Percentiles rank a stretch among this genome's conserved stretches.
Evolutionary conservation across 2,329 filamentous ascomycete genomes (phyloP).

Genomic region (Clarireedia hainanense): DNA sequence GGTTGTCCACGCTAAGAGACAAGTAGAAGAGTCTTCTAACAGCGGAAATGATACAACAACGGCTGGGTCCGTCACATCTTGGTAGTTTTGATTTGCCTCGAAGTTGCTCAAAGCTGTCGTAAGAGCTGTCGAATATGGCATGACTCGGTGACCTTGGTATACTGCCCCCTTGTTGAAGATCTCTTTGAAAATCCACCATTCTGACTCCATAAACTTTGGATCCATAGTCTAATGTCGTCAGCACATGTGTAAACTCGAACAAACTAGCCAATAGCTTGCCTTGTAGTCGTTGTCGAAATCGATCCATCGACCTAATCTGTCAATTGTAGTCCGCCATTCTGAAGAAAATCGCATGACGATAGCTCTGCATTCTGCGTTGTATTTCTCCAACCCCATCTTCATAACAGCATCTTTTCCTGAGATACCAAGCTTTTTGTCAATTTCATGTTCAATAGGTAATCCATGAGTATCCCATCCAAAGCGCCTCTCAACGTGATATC

Average conservation of each 20-base stretch:
- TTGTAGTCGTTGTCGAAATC: constrained; percentile 98
- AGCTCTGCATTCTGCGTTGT: constrained; percentile 84
- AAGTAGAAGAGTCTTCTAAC: constrained; percentile 65
- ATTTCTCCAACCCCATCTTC: constrained; percentile 77
- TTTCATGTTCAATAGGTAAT: constrained; percentile 92
- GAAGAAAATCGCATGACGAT: constrained; percentile 87
- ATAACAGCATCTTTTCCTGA: constrained; percentile 80
- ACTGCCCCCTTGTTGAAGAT: constrained; percentile 84
- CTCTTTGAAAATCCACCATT: constrained; percentile 96
- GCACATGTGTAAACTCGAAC: neutral
- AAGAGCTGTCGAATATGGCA: constrained; percentile 90
- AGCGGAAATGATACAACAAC: constrained; percentile 85
- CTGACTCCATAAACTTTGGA: constrained; percentile 87
- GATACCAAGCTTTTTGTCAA: constrained; percentile 91
- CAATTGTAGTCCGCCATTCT: constrained; percentile 85
- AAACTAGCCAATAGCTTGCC: constrained; percentile 34
- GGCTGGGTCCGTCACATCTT: constrained; percentile 85
- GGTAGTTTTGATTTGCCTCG: constrained; percentile 90
- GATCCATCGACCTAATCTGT: constrained; percentile 87
- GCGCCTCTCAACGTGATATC: constrained; percentile 80
- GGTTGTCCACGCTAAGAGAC: constrained; percentile 49
- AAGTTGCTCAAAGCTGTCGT: constrained; percentile 89
- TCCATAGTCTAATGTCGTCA: constrained; percentile 67
- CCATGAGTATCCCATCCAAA: constrained; percentile 97
- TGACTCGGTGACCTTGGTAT: constrained; percentile 84